Conservation (phyloP, 192 early-diverging fungal species). For the Pilobolus umbonatus region DNA sequence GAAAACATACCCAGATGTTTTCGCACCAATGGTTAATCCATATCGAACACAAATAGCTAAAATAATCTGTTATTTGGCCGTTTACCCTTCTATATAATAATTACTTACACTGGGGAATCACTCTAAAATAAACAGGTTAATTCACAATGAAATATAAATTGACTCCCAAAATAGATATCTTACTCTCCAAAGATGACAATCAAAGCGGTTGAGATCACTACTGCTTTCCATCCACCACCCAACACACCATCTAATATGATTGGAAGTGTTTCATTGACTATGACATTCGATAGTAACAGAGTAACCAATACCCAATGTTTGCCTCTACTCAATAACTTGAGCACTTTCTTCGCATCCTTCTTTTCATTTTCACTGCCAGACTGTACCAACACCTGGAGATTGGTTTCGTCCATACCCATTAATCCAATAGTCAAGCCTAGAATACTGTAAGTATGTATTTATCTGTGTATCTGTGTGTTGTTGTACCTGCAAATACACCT, state of each 20-base stretch:
- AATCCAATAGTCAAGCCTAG: constrained; percentile 29
- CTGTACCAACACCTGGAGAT: constrained; percentile 73
- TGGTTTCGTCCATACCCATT: constrained; percentile 73
- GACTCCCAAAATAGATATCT: constrained; percentile 18
- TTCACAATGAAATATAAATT: neutral
- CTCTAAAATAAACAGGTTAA: constrained; percentile 25
- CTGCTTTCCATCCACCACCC: constrained; percentile 73
- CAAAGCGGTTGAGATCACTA: constrained; percentile 81
- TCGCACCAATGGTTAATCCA: constrained; percentile 86
- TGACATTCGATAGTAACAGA: constrained; percentile 86
- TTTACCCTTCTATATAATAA: too few species aligned
- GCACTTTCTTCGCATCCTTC: constrained; percentile 59
- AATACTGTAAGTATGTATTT: neutral
- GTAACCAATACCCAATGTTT: constrained; percentile 92
- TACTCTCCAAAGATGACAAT: constrained; percentile 97
- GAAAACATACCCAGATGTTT: constrained; percentile 59
- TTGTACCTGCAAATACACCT: constrained; percentile 68
- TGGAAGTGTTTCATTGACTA: constrained; percentile 92
- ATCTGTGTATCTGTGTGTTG: neutral
- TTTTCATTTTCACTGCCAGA: constrained; percentile 69
- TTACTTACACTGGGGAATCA: constrained; percentile 72
- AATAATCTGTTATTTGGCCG: too few species aligned
- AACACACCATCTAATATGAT: constrained; percentile 76
- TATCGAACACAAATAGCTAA: constrained; percentile 81
- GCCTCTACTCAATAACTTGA: constrained; percentile 39